These are phyloP conservation scores for Anthoceros angustus DNA, from an alignment of 225 moss, liverwort and hornwort species.

Conservation along the genomic window DNA sequence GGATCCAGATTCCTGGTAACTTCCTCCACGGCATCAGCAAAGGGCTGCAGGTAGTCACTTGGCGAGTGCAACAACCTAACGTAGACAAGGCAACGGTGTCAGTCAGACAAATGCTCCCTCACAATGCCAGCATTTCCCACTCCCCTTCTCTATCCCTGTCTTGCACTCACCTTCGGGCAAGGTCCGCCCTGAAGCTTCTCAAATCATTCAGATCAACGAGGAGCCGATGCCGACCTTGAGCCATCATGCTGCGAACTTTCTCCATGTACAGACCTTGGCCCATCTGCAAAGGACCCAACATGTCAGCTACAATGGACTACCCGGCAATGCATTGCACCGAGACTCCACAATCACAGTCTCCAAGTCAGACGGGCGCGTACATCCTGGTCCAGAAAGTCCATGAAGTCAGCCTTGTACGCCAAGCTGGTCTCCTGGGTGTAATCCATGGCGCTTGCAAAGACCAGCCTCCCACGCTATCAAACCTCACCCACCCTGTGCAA, in stretches of 20 bases:
- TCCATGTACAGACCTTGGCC: conserved; percentile 56
- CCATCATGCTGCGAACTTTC: conserved; percentile 46
- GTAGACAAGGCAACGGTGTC: neutral
- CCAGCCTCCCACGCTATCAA: neutral
- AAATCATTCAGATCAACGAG: conserved; percentile 61
- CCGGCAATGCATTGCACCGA: neutral
- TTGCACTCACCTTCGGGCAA: conserved; percentile 38
- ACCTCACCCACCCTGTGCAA: too few relatives aligned
- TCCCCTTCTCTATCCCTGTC: too few relatives aligned
- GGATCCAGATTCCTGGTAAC: conserved; percentile 41
- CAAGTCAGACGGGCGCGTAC: conserved; percentile 12
- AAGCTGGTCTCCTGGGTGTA: conserved; percentile 38
- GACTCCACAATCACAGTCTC: neutral
- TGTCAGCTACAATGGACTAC: neutral
- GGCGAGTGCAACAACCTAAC: conserved; percentile 50
- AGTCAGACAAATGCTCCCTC: too few relatives aligned
- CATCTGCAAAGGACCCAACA: conserved; percentile 21
- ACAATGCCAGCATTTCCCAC: too few relatives aligned
- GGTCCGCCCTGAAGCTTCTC: conserved; percentile 49
- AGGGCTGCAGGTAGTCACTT: conserved; percentile 46
- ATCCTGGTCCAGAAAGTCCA: conserved; percentile 79
- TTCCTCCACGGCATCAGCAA: conserved; percentile 50
- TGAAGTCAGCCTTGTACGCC: conserved; percentile 48
- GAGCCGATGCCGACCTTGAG: conserved; percentile 43
- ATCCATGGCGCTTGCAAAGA: conserved; percentile 28